Base-by-base conservation (phyloP, 2,329 filamentous ascomycete genomes). In the Neopestalotiopsis sp. region DNA sequence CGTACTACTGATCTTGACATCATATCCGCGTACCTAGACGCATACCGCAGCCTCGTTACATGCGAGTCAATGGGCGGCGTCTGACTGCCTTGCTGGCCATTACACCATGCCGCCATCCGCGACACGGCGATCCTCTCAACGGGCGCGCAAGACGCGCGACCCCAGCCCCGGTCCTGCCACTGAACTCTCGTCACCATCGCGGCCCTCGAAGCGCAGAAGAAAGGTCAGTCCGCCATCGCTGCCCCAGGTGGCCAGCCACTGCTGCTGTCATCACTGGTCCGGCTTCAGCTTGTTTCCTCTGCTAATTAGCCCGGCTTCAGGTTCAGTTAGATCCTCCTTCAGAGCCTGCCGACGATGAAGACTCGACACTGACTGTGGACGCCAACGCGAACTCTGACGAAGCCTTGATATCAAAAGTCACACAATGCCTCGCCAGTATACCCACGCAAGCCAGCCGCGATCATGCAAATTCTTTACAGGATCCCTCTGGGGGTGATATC, bases 181-280 rank as follows among this genome's bases (percentile, higher is more conserved):
- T 64, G 84, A 86, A 58, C 83, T 85, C 61, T 88, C 88, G 32
- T 91, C 89, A 4, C 89, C 89, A 14, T 87, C 84, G 69, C 85
- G 88, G 67, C 89, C 89, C n/a, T 81, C 85, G 12, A 91, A 91
- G 82, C 88, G 89, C 75, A 87, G 89, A 80, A 91, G 86, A 82
- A 89, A 88, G 84, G 88, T 88, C 78, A 62, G 59, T 28, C 17
- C n/a, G 4, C 10, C 13, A 9, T 14, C 57, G 30, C 24, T 59
- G 34, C 10, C 34, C 6, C 34, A 7, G 34, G 6, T 38, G 34
- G 34, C 57, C 6, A 28, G 24, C 24, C 13, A 17, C 30, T 12
- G 9, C 56, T 9, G 6, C n/a, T 20, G 20, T 30, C 20, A 20
- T 58, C 20, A 17, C 20, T 24, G 28, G n/a, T 14, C 56, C n/a